phyloP scores from a whole-genome alignment of 2,329 filamentous ascomycete species.

The Penicillium crustosum region DNA sequence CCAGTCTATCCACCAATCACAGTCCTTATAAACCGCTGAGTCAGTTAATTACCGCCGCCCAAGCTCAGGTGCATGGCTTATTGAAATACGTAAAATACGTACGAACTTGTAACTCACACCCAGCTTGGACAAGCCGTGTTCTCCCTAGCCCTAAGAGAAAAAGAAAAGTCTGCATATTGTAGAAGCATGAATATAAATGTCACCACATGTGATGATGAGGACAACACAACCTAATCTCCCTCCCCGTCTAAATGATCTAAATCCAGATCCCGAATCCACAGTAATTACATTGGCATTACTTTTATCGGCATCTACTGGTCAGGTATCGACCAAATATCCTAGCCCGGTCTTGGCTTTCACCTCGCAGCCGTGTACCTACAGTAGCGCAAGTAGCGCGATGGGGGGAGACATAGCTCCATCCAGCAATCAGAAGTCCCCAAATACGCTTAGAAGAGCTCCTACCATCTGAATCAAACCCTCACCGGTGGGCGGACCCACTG shows the following conservation, averaged over 20 bases:
- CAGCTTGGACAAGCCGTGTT: conserved; percentile 9
- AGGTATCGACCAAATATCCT: neutral
- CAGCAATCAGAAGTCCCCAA: conserved; percentile 24
- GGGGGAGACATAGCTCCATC: conserved; percentile 10
- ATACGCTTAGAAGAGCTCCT: conserved; percentile 15
- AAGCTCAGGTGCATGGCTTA: neutral
- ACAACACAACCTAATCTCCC: conserved; percentile 3
- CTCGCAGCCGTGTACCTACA: conserved; percentile 35
- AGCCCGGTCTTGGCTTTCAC: conserved; percentile 22
- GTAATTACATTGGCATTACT: conserved; percentile 5
- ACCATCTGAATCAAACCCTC: conserved; percentile 25
- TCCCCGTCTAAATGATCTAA: neutral
- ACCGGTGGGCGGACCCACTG: conserved; percentile 28
- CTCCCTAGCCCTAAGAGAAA: neutral
- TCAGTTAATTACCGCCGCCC: conserved; percentile 6
- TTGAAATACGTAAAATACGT: neutral
- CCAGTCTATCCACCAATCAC: conserved; percentile 16
- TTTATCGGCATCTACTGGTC: conserved; percentile 1
- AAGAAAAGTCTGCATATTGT: neutral
- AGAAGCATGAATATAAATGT: neutral
- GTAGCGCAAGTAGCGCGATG: conserved; percentile 26
- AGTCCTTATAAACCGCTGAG: conserved; percentile 5
- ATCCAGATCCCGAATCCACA: conserved; percentile 6
- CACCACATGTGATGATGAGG: neutral
- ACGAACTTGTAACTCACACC: neutral